These are phyloP conservation scores for Acmispon strigosus DNA, from an alignment of 306 rosid genomes.

Conservation along the genomic window DNA sequence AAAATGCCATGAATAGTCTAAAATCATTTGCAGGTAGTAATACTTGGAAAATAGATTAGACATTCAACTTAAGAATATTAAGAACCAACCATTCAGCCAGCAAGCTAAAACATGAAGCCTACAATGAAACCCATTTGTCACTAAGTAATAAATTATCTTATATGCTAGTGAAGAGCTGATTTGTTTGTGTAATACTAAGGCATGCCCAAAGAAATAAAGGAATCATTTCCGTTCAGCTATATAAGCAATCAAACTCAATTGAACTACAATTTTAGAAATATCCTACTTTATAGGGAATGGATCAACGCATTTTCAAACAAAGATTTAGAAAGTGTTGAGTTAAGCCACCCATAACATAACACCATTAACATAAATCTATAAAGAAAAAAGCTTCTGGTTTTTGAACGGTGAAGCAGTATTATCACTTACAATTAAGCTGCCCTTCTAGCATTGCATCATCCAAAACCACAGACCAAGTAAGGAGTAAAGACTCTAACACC, in stretches of 20 bases:
- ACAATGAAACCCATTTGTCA: neutral
- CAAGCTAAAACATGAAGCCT: neutral
- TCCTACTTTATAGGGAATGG: neutral
- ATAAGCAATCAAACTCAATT: neutral
- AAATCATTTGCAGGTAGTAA: neutral
- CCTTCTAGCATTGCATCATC: neutral
- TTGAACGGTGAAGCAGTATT: no score
- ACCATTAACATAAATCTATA: neutral
- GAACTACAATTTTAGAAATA: neutral
- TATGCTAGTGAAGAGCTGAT: neutral
- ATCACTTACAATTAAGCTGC: neutral
- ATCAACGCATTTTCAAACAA: neutral
- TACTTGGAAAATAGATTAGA: neutral
- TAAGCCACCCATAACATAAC: neutral
- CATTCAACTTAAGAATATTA: conserved; percentile 10
- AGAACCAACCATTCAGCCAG: conserved; percentile 5
- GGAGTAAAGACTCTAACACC: neutral
- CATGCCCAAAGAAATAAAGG: neutral
- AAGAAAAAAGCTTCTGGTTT: neutral
- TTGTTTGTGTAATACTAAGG: neutral
- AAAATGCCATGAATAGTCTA: neutral
- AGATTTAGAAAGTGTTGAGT: neutral
- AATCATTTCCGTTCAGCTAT: neutral
- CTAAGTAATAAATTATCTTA: neutral
- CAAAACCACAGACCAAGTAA: neutral